Conservation (phyloP, 441 rosid genomes). For the Croton setiger region DNA sequence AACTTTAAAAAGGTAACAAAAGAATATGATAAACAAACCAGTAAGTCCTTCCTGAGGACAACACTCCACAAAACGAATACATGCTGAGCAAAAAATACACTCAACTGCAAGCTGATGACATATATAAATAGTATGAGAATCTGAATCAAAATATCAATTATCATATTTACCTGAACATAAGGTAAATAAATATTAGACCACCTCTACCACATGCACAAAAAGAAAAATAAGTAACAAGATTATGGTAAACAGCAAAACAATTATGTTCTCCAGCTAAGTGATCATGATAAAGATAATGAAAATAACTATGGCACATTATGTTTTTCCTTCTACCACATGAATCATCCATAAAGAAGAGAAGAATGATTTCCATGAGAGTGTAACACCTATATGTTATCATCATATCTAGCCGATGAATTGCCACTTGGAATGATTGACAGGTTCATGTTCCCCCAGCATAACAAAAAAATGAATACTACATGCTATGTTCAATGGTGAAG, state of each 20-base stretch:
- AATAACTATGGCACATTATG: background rate
- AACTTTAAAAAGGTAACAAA: slow-evolving; percentile 13
- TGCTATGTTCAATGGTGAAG: background rate
- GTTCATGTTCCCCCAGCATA: background rate
- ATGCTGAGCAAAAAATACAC: slow-evolving; percentile 99
- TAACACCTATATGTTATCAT: background rate
- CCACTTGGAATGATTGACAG: background rate
- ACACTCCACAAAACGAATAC: slow-evolving; percentile 98
- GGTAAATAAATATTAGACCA: background rate
- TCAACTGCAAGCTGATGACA: slow-evolving; percentile 94
- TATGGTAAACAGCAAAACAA: background rate
- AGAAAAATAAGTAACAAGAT: background rate
- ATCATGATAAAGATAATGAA: background rate
- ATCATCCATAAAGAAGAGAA: background rate
- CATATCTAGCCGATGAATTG: background rate
- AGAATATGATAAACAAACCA: slow-evolving; percentile 51
- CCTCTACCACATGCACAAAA: background rate
- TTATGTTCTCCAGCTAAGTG: background rate
- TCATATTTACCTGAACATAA: background rate
- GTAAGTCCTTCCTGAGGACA: slow-evolving; percentile 99
- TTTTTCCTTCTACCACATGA: background rate
- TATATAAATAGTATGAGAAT: slow-evolving; percentile 21
- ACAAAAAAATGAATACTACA: background rate
- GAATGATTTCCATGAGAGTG: background rate
- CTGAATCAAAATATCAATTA: slow-evolving; percentile 24